Base-by-base conservation (phyloP, 257 asterid species). In the Solanum stenotomum region DNA sequence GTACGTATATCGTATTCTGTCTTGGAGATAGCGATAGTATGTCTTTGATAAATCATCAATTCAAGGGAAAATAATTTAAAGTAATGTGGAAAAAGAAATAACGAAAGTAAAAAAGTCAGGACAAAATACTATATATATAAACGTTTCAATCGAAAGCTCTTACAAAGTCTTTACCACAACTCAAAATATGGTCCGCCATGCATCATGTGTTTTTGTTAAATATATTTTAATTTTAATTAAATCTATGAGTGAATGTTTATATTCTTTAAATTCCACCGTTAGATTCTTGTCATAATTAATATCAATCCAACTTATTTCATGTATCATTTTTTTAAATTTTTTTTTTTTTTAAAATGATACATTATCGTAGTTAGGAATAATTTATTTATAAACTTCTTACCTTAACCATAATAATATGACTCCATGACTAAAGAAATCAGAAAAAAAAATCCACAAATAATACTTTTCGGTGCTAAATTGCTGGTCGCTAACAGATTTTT, bases 151-250 rank as follows among this genome's bases (percentile, higher is more conserved):
- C 89, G 90, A 87, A 91, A 87, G 82, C 85, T 83, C 88, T 92
- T 67, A 86, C 72, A 90, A 94, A 94, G 96, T 93, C 98, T 93
- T 93, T 93, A 91, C 92, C 91, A 75, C 94, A 94, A 92, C 97
- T 92, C 95, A 89, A 92, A 89, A 65, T 87, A 85, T 88, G 97
- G 35, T 95, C 98, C 95, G 91, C 94, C 90, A 71, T 93, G 95
- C 22, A 76, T 37, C 10, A 35, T 22, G 31, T 37, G 4, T 25
- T 42, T 78, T 40, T 40, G 23, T n/a, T 40, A 63, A 10, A n/a
- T 40, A n/a, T n/a, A 38, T 38, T 37, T 5, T 44, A 0, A 44
- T 44, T 44, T 11, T 44, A 44, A 44, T 44, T 44, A 12, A 12
- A 44, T 44, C 5, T 38, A 5, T 71, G 34, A n/a, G 35, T 40